These are phyloP conservation scores for Phialemonium atrogriseum DNA, from an alignment of 2,329 filamentous ascomycete species.

Conservation along the genomic window DNA sequence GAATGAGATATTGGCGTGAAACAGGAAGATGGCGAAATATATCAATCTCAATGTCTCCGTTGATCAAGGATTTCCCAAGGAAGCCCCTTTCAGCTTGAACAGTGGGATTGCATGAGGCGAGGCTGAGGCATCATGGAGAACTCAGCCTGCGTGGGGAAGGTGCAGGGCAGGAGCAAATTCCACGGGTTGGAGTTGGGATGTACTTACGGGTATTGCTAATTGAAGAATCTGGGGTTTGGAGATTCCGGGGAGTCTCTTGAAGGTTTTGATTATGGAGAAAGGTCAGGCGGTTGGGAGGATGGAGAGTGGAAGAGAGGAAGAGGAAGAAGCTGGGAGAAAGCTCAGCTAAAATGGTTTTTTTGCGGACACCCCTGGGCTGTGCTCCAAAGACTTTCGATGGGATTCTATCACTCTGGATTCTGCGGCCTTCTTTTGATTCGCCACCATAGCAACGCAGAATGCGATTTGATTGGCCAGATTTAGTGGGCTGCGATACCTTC, in stretches of 20 bases:
- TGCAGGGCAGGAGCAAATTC: no score
- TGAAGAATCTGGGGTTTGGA: no score
- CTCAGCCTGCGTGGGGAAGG: no score
- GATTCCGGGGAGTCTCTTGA: conserved; percentile 2
- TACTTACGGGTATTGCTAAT: no score
- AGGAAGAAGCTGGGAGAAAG: conserved; percentile 11
- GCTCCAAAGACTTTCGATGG: conserved; percentile 22
- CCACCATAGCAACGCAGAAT: conserved; percentile 9
- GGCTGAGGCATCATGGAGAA: no score
- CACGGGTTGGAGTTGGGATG: no score
- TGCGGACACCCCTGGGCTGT: conserved; percentile 17
- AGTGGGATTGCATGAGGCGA: no score
- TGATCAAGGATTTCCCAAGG: no score
- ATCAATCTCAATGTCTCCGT: no score
- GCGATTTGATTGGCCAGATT: conserved; percentile 8
- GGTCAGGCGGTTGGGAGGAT: neutral
- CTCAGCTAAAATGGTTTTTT: conserved; percentile 22
- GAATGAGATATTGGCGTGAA: no score
- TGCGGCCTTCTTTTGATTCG: conserved; percentile 16
- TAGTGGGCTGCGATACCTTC: conserved; percentile 2
- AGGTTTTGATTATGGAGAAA: neutral
- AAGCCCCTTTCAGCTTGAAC: no score
- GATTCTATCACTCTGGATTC: conserved; percentile 24
- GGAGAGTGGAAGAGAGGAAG: conserved; percentile 7
- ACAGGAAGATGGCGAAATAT: no score